Percentiles rank a stretch among this genome's conserved stretches.
phyloP scores from a whole-genome alignment of 495 filamentous ascomycete species.

The Terfezia claveryi region DNA sequence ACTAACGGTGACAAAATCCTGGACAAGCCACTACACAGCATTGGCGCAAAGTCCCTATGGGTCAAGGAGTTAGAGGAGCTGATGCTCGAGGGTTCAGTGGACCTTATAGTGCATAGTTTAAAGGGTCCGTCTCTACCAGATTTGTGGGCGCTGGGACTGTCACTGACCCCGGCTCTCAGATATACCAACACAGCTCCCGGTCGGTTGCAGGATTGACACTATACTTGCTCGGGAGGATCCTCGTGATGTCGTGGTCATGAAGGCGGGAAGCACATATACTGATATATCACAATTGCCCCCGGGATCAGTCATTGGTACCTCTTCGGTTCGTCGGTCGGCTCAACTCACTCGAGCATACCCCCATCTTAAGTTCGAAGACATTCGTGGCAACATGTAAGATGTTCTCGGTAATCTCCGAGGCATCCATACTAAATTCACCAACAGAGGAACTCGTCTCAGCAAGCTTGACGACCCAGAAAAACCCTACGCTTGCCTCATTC shows the following conservation, averaged over 20 bases:
- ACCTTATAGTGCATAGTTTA: constrained; percentile 75
- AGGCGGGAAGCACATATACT: constrained; percentile 27
- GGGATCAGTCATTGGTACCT: constrained; percentile 67
- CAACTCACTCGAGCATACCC: constrained; percentile 58
- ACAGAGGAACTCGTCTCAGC: constrained; percentile 41
- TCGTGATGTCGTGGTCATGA: constrained; percentile 45
- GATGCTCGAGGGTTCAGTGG: constrained; percentile 44
- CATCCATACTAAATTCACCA: neutral
- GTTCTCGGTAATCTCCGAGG: neutral
- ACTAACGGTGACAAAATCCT: constrained; percentile 73
- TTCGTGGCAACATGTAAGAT: constrained; percentile 54
- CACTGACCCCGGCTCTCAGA: constrained; percentile 26
- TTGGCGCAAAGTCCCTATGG: constrained; percentile 83
- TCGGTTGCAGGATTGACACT: constrained; percentile 44
- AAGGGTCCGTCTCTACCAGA: constrained; percentile 35
- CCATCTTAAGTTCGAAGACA: constrained; percentile 47
- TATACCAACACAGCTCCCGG: constrained; percentile 71
- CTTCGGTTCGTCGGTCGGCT: constrained; percentile 63
- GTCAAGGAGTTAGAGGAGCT: constrained; percentile 74
- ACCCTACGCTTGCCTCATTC: constrained; percentile 45
- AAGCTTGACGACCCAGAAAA: constrained; percentile 53
- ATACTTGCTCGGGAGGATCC: constrained; percentile 57
- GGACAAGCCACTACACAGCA: constrained; percentile 53
- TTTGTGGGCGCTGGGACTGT: neutral
- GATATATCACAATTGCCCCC: constrained; percentile 47